phyloP scores from a whole-genome alignment of 2,329 filamentous ascomycete genomes.

The Escovopsis sp. region DNA sequence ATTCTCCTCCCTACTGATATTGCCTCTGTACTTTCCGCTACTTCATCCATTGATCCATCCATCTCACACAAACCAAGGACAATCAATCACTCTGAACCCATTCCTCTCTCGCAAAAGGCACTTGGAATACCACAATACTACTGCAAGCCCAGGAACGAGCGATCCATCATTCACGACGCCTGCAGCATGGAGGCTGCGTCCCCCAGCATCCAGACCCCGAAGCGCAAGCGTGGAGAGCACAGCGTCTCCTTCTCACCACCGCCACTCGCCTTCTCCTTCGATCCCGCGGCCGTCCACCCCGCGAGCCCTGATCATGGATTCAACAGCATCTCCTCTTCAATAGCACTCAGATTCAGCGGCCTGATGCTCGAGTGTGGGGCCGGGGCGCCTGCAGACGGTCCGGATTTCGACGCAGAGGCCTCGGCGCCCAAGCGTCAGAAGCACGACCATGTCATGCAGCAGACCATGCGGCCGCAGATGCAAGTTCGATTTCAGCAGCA shows the following conservation, averaged over 20 bases:
- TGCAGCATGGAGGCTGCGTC: constrained; percentile 4
- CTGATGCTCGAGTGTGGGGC: constrained; percentile 33
- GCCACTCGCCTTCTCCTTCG: constrained; percentile 33
- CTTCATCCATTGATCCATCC: no score
- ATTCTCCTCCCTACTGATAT: no score
- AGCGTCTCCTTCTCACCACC: constrained; percentile 8
- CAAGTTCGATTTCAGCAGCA: background rate
- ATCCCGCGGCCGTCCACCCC: constrained; percentile 15
- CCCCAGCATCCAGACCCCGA: constrained; percentile 22
- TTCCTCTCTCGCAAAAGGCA: no score
- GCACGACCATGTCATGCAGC: constrained; percentile 18
- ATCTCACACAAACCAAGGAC: no score
- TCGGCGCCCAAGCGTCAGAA: constrained; percentile 24
- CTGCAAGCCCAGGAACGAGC: background rate
- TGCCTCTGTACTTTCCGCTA: no score
- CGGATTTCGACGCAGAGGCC: constrained; percentile 16
- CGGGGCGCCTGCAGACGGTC: constrained; percentile 23
- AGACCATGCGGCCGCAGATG: constrained; percentile 6
- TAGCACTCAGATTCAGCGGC: constrained; percentile 37
- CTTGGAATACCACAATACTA: background rate
- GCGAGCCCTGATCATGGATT: constrained; percentile 27
- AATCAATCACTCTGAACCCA: no score
- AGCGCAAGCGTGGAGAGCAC: constrained; percentile 30
- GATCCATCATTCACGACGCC: no score
- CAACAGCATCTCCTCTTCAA: constrained; percentile 36